phyloP scores from a whole-genome alignment of 2,329 filamentous ascomycete species.

The Tolypocladium tundrense region DNA sequence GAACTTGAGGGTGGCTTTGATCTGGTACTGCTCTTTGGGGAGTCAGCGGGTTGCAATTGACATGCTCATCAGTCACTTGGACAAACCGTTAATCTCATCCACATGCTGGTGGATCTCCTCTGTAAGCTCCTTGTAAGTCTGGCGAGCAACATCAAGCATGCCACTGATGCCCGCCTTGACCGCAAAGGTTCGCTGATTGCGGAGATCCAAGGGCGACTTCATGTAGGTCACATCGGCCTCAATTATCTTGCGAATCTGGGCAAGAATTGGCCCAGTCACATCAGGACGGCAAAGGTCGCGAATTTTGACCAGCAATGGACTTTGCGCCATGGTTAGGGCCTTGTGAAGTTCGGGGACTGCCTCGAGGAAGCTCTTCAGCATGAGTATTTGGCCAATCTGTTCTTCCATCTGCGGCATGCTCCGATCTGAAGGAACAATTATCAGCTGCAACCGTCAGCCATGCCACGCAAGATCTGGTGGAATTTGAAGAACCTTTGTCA shows the following conservation, averaged over 20 bases:
- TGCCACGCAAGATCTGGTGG: too few relatives aligned
- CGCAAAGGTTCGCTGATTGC: slow-evolving; percentile 85
- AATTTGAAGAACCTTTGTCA: slow-evolving; percentile 47
- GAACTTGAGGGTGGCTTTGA: slow-evolving; percentile 60
- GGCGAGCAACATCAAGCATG: slow-evolving; percentile 76
- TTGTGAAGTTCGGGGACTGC: slow-evolving; percentile 58
- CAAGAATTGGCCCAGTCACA: slow-evolving; percentile 48
- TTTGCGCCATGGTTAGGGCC: slow-evolving; percentile 54
- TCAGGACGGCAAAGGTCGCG: slow-evolving; percentile 58
- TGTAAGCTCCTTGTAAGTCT: slow-evolving; percentile 82
- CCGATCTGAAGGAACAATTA: slow-evolving; percentile 58
- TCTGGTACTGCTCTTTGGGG: slow-evolving; percentile 38
- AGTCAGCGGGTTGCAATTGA: too few relatives aligned
- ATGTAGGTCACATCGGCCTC: slow-evolving; percentile 76
- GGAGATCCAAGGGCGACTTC: slow-evolving; percentile 68
- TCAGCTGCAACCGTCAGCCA: slow-evolving; percentile 42
- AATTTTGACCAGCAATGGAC: slow-evolving; percentile 56
- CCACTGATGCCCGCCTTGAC: slow-evolving; percentile 78
- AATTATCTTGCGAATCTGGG: slow-evolving; percentile 58
- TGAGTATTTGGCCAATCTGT: slow-evolving; percentile 75
- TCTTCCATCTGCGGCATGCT: slow-evolving; percentile 65
- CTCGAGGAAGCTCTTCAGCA: slow-evolving; percentile 72
- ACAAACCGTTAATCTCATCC: slow-evolving; percentile 52
- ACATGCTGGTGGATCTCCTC: slow-evolving; percentile 67
- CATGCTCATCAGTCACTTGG: too few relatives aligned